Conservation (phyloP, 2,329 filamentous ascomycete species). For the Hymenoscyphus occultus region DNA sequence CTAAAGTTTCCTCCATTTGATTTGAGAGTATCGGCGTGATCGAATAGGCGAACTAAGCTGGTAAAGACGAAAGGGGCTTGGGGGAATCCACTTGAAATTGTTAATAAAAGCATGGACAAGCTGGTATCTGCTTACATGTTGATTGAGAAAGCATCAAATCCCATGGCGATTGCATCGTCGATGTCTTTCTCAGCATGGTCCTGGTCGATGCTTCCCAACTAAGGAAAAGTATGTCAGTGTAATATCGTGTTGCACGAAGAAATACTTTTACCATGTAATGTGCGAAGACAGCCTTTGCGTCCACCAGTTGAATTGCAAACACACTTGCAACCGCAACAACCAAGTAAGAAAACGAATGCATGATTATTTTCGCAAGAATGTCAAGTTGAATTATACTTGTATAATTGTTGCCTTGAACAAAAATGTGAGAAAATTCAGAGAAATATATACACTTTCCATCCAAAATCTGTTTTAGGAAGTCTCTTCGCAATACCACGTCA, state of each 20-base stretch:
- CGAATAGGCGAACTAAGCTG: constrained; percentile 36
- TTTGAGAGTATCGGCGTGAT: constrained; percentile 26
- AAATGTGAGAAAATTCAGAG: too few species aligned
- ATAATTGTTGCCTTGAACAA: too few species aligned
- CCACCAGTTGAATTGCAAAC: not conserved
- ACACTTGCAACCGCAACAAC: not conserved
- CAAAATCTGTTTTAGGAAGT: too few species aligned
- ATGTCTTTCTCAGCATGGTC: constrained; percentile 6
- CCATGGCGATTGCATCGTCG: constrained; percentile 5
- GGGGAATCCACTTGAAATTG: constrained; percentile 26
- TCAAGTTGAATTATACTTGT: too few species aligned
- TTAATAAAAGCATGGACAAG: not conserved
- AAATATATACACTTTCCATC: too few species aligned
- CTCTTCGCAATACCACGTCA: too few species aligned
- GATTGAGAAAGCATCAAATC: constrained; percentile 37
- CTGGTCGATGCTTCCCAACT: not conserved
- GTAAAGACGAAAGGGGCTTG: constrained; percentile 28
- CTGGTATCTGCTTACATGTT: constrained; percentile 29
- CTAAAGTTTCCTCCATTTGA: constrained; percentile 32
- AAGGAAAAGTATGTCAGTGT: not conserved
- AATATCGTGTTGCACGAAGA: not conserved
- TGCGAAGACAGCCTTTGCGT: not conserved
- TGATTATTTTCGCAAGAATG: not conserved
- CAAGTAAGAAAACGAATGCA: not conserved
- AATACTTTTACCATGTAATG: not conserved